phyloP scores from a whole-genome alignment of 148 eudicot species.

The Cornus kousa region DNA sequence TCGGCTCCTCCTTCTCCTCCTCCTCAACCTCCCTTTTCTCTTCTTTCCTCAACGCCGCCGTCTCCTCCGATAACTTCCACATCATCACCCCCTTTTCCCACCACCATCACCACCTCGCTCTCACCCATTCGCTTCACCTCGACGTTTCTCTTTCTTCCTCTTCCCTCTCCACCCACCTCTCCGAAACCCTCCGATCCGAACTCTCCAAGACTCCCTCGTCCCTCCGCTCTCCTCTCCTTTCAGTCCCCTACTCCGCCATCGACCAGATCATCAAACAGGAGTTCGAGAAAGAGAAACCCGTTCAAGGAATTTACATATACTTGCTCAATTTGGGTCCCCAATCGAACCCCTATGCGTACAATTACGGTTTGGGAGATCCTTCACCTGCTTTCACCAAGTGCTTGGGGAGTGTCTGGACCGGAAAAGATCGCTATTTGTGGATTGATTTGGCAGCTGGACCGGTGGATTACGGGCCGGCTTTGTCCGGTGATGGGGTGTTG shows the following conservation, averaged over 20 bases:
- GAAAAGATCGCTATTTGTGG: constrained; percentile 71
- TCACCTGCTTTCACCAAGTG: constrained; percentile 65
- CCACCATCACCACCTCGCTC: constrained; percentile 36
- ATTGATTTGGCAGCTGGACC: constrained; percentile 89
- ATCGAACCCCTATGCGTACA: constrained; percentile 67
- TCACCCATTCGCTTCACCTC: constrained; percentile 56
- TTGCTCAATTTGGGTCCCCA: constrained; percentile 58
- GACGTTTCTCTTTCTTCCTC: constrained; percentile 36
- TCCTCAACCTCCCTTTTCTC: constrained; percentile 39
- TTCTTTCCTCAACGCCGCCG: constrained; percentile 51
- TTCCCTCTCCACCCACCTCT: constrained; percentile 47
- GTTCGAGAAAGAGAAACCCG: constrained; percentile 33
- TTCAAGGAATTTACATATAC: constrained; percentile 47
- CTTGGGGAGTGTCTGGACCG: constrained; percentile 67
- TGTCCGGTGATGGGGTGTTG: constrained; percentile 85
- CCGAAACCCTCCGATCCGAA: constrained; percentile 33
- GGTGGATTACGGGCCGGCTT: constrained; percentile 86
- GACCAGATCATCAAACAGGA: constrained; percentile 51
- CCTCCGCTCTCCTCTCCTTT: constrained; percentile 47
- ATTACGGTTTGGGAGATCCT: constrained; percentile 48
- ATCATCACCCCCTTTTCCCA: constrained; percentile 52
- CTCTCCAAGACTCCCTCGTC: constrained; percentile 38
- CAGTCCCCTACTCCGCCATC: constrained; percentile 43
- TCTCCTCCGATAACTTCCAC: constrained; percentile 64
- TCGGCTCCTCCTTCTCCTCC: constrained; percentile 54